Evolutionary conservation across 78 protist genomes (phyloP).

Genomic region (Emiliania huxleyi): DNA sequence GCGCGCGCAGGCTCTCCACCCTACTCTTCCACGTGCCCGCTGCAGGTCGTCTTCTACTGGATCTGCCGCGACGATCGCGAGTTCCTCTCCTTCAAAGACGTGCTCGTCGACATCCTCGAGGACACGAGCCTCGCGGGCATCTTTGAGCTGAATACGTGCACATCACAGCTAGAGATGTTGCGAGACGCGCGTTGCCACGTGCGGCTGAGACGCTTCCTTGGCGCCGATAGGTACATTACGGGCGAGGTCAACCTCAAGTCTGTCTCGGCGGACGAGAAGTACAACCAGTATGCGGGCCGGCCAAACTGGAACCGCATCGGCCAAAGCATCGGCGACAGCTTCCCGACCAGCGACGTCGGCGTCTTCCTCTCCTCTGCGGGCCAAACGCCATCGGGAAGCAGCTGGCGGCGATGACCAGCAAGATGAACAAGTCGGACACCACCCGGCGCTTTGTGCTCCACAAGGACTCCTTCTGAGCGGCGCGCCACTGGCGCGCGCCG

Average conservation of each 20-base stretch:
- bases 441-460: neutral
- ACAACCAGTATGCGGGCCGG: neutral
- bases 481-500: neutral
- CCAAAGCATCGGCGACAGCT: neutral
- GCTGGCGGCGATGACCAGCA: neutral
- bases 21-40: no score
- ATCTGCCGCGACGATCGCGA: neutral
- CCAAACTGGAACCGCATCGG: neutral
- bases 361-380: neutral
- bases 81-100: neutral
- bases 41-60: neutral
- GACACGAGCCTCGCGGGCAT: neutral
- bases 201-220: no score
- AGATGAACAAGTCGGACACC: neutral
- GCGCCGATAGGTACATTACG: neutral
- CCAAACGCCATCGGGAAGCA: neutral
- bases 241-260: neutral
- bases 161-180: no score
- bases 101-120: neutral
- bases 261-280: neutral
- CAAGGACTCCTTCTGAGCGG: neutral
- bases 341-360: neutral
- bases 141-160: neutral
- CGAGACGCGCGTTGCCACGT: no score
- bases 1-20: no score